Conservation (phyloP, 257 asterid genomes). For the Nicotiana obtusifolia region DNA sequence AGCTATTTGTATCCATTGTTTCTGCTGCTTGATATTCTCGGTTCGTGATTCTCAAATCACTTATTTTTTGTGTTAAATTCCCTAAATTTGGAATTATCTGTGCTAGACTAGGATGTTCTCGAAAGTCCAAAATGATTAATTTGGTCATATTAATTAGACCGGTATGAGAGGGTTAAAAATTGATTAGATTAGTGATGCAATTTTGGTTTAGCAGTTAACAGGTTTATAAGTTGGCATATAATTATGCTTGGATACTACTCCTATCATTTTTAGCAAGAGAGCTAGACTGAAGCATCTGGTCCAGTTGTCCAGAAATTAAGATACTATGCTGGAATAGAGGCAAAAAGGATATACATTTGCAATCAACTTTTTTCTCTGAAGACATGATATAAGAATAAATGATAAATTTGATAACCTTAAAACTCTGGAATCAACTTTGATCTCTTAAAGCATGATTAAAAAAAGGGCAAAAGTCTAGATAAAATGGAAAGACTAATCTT, state of each 20-base stretch:
- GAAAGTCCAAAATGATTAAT: not conserved
- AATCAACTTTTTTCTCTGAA: not conserved
- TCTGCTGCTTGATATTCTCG: not conserved
- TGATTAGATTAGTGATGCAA: not conserved
- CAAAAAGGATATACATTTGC: not conserved
- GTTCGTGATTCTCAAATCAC: not conserved
- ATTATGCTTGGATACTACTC: not conserved
- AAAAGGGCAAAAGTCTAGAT: not conserved
- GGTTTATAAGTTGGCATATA: not conserved
- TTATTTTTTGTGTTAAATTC: not conserved
- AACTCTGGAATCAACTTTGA: not conserved
- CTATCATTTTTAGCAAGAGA: not conserved
- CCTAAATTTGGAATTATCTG: not conserved
- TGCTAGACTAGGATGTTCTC: not conserved
- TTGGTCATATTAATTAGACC: not conserved
- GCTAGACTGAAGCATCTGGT: not conserved
- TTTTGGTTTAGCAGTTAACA: not conserved
- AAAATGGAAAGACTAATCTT: not conserved
- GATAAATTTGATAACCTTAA: not conserved
- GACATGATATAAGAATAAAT: not conserved
- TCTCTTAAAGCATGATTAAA: not conserved
- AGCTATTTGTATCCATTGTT: not conserved
- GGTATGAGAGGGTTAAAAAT: not conserved
- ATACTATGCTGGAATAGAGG: not conserved
- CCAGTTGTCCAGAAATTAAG: constrained; percentile 3